These are phyloP conservation scores for Citrullus mucosospermus DNA, from an alignment of 306 rosid species.

Conservation along the genomic window DNA sequence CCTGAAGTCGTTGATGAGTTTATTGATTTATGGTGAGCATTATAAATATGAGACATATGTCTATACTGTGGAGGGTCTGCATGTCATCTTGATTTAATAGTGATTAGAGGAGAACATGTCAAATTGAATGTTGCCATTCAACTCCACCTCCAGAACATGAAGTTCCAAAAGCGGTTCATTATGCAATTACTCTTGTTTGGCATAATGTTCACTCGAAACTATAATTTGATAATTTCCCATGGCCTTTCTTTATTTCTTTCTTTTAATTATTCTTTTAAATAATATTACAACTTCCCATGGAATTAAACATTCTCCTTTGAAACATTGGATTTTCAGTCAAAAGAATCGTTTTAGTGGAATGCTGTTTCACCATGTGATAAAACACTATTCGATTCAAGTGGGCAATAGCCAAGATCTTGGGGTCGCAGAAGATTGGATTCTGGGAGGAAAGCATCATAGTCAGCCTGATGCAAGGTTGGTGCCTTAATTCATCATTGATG, in stretches of 20 bases:
- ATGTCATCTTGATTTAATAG: not conserved
- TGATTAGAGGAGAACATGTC: not conserved
- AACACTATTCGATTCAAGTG: conserved; percentile 73
- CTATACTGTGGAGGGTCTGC: not conserved
- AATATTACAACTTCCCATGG: not conserved
- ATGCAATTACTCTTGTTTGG: not conserved
- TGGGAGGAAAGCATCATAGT: conserved; percentile 57
- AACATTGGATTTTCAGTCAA: conserved; percentile 48
- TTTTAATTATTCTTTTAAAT: not conserved
- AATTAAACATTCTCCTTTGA: not conserved
- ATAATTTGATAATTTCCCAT: not conserved
- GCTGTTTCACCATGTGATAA: conserved; percentile 71
- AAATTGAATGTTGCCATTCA: not conserved
- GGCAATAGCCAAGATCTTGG: conserved; percentile 62
- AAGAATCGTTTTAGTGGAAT: conserved; percentile 74
- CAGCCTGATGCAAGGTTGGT: conserved; percentile 37
- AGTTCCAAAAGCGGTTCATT: not conserved
- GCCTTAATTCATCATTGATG: not conserved
- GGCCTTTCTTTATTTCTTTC: not conserved
- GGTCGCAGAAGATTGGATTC: conserved; percentile 68
- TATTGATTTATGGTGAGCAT: conserved; percentile 87
- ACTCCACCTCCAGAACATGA: not conserved
- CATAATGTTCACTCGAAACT: not conserved
- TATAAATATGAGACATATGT: not conserved
- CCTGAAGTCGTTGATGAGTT: conserved; percentile 97